A percentile compares a stretch with the other conserved stretches of the same genome.
Conservation (phyloP, 352 stramenopile genomes). For the Phytophthora sojae region DNA sequence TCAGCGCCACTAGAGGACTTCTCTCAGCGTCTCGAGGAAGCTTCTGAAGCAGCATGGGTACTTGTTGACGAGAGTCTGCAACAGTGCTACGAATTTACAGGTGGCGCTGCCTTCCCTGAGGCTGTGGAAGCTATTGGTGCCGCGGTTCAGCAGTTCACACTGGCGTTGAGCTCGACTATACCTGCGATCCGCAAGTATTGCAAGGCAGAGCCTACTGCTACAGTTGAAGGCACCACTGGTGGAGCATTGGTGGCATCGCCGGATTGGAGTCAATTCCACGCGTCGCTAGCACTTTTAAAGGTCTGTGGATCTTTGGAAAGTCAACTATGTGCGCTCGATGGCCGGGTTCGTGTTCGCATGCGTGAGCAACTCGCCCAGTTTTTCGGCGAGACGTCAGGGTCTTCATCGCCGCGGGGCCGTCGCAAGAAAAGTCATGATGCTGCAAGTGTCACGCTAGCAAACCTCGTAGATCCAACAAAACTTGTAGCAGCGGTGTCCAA, state of each 20-base stretch:
- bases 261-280: constrained; percentile 82
- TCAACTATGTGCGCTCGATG: constrained; percentile 56
- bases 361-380: constrained; percentile 63
- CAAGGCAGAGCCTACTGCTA: constrained; percentile 33
- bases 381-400: constrained; percentile 28
- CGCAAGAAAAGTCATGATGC: constrained; percentile 44
- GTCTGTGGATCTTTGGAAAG: constrained; percentile 63
- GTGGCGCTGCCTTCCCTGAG: constrained; percentile 66
- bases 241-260: constrained; percentile 27
- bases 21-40: constrained; percentile 66
- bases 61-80: constrained; percentile 63
- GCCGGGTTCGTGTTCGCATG: constrained; percentile 59
- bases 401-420: constrained; percentile 37
- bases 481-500: constrained; percentile 48
- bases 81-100: constrained; percentile 67
- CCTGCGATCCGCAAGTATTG: constrained; percentile 58
- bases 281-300: constrained; percentile 66
- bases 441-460: constrained; percentile 28
- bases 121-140: constrained; percentile 48
- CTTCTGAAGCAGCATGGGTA: constrained; percentile 44
- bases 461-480: constrained; percentile 50
- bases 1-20: constrained; percentile 57
- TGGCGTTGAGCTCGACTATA: constrained; percentile 45
- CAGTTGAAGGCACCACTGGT: neutral
- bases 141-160: constrained; percentile 58